Percentiles rank a stretch among this genome's conserved stretches.
Evolutionary conservation across 805 yeast genomes (phyloP).

Genomic region (Ogataea salicorniae): DNA sequence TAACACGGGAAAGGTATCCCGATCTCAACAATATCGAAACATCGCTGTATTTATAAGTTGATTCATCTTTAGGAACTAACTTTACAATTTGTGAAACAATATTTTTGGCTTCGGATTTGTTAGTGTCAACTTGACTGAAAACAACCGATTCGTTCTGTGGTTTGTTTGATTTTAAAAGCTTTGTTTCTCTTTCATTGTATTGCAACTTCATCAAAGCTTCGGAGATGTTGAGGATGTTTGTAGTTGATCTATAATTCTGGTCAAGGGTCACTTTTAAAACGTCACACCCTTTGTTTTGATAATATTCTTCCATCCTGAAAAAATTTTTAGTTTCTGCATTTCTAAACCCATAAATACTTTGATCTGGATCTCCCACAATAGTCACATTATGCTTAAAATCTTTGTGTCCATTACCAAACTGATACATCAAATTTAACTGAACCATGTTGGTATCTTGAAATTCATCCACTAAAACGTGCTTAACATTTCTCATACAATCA

Average conservation of each 20-base stretch:
- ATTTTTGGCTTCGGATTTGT: constrained; percentile 52
- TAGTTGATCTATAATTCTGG: constrained; percentile 79
- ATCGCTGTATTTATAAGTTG: constrained; percentile 47
- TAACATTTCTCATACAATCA: constrained; percentile 42
- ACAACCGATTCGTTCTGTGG: neutral
- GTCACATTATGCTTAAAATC: constrained; percentile 54
- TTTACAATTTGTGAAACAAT: constrained; percentile 51
- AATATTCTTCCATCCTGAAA: constrained; percentile 42
- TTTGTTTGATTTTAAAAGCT: constrained; percentile 44
- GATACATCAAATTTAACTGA: constrained; percentile 65
- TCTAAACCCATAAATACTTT: constrained; percentile 85
- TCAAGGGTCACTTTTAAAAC: constrained; percentile 39
- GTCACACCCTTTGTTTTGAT: constrained; percentile 10
- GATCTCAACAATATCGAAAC: constrained; percentile 70
- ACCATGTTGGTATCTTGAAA: constrained; percentile 86
- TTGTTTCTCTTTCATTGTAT: constrained; percentile 35
- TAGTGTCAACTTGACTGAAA: constrained; percentile 21
- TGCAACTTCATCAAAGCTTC: constrained; percentile 64
- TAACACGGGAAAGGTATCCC: constrained; percentile 50
- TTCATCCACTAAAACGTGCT: constrained; percentile 86
- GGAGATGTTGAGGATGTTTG: constrained; percentile 57
- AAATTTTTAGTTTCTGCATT: constrained; percentile 73
- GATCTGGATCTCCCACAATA: constrained; percentile 96
- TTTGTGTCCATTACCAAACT: constrained; percentile 39
- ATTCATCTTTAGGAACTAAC: constrained; percentile 39